Percentiles rank a stretch among this genome's conserved stretches.
phyloP scores from a whole-genome alignment of 768 basidiomycete species.

The Lentinula sp. region DNA sequence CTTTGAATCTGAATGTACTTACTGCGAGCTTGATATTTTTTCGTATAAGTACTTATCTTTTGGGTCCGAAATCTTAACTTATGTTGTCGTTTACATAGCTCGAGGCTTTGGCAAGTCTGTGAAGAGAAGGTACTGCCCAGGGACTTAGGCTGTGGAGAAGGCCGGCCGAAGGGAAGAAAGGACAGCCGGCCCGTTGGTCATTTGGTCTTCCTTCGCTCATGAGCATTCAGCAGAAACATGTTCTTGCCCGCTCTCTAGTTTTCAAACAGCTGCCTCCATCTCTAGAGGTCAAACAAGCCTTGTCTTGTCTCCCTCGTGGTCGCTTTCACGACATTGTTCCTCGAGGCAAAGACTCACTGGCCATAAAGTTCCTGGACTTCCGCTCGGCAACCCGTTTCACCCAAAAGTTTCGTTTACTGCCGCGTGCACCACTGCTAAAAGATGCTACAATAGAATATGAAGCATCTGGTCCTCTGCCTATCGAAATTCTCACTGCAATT shows the following conservation, averaged over 20 bases:
- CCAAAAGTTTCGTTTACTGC: not conserved
- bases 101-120: no score
- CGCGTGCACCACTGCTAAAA: not conserved
- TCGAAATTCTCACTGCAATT: not conserved
- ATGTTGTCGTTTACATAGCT: no score
- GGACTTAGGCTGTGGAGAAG: no score
- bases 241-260: not conserved
- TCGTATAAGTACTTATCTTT: no score
- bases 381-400: not conserved
- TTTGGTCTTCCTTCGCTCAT: not conserved
- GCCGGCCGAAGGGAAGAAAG: no score
- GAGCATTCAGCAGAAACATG: conserved; percentile 1
- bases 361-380: conserved; percentile 1
- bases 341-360: not conserved
- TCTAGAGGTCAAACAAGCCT: not conserved
- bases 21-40: no score
- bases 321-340: not conserved
- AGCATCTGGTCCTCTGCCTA: not conserved
- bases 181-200: not conserved
- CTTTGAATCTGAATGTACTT: no score
- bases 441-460: not conserved
- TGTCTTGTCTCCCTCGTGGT: not conserved
- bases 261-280: not conserved
- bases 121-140: no score
- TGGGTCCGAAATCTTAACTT: no score